These are phyloP conservation scores for Saturnispora serradocipensis DNA, from an alignment of 805 yeast genomes.

Conservation along the genomic window DNA sequence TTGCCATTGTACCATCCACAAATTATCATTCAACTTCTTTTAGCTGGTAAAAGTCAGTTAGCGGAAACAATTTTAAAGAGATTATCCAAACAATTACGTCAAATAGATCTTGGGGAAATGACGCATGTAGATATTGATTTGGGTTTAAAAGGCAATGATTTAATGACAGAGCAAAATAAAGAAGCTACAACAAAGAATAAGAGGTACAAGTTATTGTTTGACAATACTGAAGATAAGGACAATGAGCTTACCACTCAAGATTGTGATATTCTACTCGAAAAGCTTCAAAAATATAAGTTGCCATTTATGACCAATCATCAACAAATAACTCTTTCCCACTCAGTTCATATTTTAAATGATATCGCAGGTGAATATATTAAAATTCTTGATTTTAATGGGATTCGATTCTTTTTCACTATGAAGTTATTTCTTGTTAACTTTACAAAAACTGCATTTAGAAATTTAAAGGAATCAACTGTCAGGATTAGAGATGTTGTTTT, in stretches of 20 bases:
- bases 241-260: conserved; percentile 18
- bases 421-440: conserved; percentile 46
- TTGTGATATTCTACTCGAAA: conserved; percentile 42
- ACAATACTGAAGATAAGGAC: conserved; percentile 12
- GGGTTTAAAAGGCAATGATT: conserved; percentile 11
- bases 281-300: conserved; percentile 52
- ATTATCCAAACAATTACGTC: conserved; percentile 46
- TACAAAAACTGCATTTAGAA: conserved; percentile 21
- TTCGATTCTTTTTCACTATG: conserved; percentile 61
- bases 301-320: conserved; percentile 88
- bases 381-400: conserved; percentile 54
- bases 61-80: conserved; percentile 49
- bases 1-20: conserved; percentile 90
- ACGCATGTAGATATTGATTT: conserved; percentile 19
- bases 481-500: conserved; percentile 77
- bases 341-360: conserved; percentile 54
- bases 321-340: conserved; percentile 69
- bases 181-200: not conserved
- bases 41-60: conserved; percentile 46
- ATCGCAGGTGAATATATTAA: conserved; percentile 37
- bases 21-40: conserved; percentile 63
- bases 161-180: conserved; percentile 1
- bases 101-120: conserved; percentile 33
- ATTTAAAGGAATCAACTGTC: conserved; percentile 27
- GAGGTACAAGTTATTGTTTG: not conserved